Conservation (phyloP, 805 yeast species). For the Metschnikowia bowlesiae region DNA sequence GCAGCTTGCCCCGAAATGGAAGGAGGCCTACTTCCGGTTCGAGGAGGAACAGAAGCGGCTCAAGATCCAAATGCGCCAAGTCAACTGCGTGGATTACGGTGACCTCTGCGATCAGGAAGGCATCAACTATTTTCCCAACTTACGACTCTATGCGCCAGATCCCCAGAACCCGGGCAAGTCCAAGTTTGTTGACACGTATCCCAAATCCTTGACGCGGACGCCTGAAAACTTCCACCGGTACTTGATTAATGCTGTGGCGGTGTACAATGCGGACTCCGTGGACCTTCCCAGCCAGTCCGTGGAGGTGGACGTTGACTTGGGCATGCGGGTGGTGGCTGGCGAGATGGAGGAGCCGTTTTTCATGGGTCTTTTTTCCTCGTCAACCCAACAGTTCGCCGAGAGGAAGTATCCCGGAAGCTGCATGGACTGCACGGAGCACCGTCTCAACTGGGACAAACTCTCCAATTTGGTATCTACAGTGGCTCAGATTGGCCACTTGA, state of each 20-base stretch:
- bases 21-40: slow-evolving; percentile 51
- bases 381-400: slow-evolving; percentile 38
- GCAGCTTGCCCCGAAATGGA: slow-evolving; percentile 79
- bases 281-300: slow-evolving; percentile 41
- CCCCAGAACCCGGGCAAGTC: slow-evolving; percentile 24
- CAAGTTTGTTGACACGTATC: slow-evolving; percentile 41
- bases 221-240: slow-evolving; percentile 48
- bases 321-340: slow-evolving; percentile 51
- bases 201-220: slow-evolving; percentile 42
- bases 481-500: slow-evolving; percentile 51
- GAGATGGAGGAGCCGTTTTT: slow-evolving; percentile 45
- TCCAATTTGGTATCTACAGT: slow-evolving; percentile 43
- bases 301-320: slow-evolving; percentile 34
- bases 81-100: slow-evolving; percentile 81
- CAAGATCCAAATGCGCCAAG: slow-evolving; percentile 61
- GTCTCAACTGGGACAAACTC: slow-evolving; percentile 54
- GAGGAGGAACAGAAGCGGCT: slow-evolving; percentile 40
- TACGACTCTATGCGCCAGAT: slow-evolving; percentile 64
- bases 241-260: slow-evolving; percentile 50
- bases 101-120: slow-evolving; percentile 74
- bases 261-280: slow-evolving; percentile 36
- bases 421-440: slow-evolving; percentile 47
- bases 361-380: slow-evolving; percentile 64
- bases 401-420: slow-evolving; percentile 38
- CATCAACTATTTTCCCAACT: slow-evolving; percentile 62